Base-by-base conservation (phyloP, 2,329 filamentous ascomycete genomes). In the Monosporascus cannonballus region DNA sequence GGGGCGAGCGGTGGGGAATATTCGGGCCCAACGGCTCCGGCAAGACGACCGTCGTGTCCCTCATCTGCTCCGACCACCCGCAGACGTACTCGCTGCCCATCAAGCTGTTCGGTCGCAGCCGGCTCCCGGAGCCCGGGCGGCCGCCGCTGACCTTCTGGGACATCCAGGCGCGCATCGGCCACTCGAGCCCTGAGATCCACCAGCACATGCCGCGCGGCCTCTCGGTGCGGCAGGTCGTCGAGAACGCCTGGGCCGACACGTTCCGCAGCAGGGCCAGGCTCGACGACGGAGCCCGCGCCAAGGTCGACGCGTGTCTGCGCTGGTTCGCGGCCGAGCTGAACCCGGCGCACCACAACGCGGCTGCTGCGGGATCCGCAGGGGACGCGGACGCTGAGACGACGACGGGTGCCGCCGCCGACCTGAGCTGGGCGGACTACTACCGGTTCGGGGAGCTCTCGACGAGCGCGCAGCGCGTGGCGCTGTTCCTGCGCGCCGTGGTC, bases 21-120 rank as follows among this genome's bases (percentile, higher is more conserved):
- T 94, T 99, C 64, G 94, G 94, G 0, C 87, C 92, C 34, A 97
- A 99, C 62, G 94, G 88, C 14, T 96, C 90, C 1, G 94, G 94
- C 18, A 99, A 99, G 74, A 99, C 94, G 0, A 99, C 94, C 0
- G 79, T 99, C 39, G 81, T 97, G 27, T 94, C 91, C 5, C 78
- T 99, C 6, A 88, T 99, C 54, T 95, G 90, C 54, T 97, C 93
- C 1, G 94, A 99, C 64, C 94, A 99, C 63, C 94, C 94, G 0
- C 93, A 97, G 69, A 85, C 92, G 0, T 99, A 97, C 68, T 90
- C 89, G 0, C 81, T 92, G 24, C 92, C 93, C 0, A 86, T 99
- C 55, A 86, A 83, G 60, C 77, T 96, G 15, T 97, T 99, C 66
- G 90, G 91, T 1, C 84, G 84, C 22, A 87, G 86, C 51, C 83